Conservation (phyloP, 306 rosid genomes). For the Casuarina glauca region DNA sequence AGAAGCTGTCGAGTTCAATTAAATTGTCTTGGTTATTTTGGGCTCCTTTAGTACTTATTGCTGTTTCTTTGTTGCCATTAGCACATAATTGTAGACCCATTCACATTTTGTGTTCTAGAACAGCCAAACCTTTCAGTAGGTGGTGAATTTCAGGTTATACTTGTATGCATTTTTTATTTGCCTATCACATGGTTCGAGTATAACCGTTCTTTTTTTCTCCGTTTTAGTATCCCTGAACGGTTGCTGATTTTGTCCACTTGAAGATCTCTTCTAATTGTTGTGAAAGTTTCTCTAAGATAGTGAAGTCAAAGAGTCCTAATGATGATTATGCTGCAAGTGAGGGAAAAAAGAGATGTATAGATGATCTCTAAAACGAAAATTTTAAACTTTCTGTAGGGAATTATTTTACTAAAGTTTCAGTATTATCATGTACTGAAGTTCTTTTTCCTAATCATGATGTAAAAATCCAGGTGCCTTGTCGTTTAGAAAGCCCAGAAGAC, state of each 20-base stretch:
- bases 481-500: slow-evolving; percentile 75
- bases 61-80: neutral
- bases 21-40: neutral
- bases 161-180: neutral
- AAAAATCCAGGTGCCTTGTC: slow-evolving; percentile 68
- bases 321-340: neutral
- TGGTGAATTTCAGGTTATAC: neutral
- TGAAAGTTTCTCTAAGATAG: neutral
- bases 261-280: neutral
- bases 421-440: slow-evolving; percentile 20
- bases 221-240: neutral
- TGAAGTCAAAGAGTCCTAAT: neutral
- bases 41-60: neutral
- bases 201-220: neutral
- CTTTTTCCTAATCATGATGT: slow-evolving; percentile 25
- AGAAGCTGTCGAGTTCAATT: neutral
- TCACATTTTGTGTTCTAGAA: neutral
- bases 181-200: neutral
- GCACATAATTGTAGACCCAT: neutral
- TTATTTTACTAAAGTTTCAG: neutral
- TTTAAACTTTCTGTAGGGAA: neutral
- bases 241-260: neutral
- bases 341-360: neutral
- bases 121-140: neutral
- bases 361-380: neutral